These are phyloP conservation scores for Podospora sp. DNA, from an alignment of 495 filamentous ascomycete species.

Conservation along the genomic window DNA sequence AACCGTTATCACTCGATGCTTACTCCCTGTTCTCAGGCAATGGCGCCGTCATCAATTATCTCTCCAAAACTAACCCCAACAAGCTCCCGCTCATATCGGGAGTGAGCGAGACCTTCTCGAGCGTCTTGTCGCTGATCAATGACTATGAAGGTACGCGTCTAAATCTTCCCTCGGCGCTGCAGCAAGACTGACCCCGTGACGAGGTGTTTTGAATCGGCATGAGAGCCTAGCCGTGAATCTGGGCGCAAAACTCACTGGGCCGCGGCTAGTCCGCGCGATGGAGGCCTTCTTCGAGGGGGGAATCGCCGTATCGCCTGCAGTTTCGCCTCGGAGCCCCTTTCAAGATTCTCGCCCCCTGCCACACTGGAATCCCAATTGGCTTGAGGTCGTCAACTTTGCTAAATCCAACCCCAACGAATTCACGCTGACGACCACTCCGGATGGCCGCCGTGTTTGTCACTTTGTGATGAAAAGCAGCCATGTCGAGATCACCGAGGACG, in stretches of 20 bases:
- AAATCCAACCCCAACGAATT: constrained; percentile 80
- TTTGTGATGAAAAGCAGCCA: constrained; percentile 79
- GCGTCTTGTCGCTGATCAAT: constrained; percentile 64
- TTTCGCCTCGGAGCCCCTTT: constrained; percentile 50
- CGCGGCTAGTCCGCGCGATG: constrained; percentile 81
- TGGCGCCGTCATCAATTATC: constrained; percentile 79
- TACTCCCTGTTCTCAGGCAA: constrained; percentile 30
- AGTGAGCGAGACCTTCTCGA: constrained; percentile 46
- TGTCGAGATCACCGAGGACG: constrained; percentile 86
- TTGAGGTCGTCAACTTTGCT: constrained; percentile 84
- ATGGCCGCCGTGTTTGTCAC: constrained; percentile 67
- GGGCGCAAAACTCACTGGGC: constrained; percentile 78
- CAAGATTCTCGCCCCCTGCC: constrained; percentile 50
- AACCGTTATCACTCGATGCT: neutral
- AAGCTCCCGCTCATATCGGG: constrained; percentile 51
- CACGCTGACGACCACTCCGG: constrained; percentile 66
- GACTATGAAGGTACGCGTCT: constrained; percentile 65
- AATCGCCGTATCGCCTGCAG: constrained; percentile 64
- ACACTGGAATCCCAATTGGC: constrained; percentile 64
- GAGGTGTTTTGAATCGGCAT: constrained; percentile 76
- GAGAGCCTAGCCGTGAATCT: constrained; percentile 85
- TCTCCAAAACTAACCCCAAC: constrained; percentile 46
- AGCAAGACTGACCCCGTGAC: constrained; percentile 21
- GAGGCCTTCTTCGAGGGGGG: constrained; percentile 83
- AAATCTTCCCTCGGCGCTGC: neutral